Percentiles rank a stretch among this genome's conserved stretches.
These are phyloP conservation scores for Letharia columbiana DNA, from an alignment of 495 filamentous ascomycete genomes.

Conservation along the genomic window DNA sequence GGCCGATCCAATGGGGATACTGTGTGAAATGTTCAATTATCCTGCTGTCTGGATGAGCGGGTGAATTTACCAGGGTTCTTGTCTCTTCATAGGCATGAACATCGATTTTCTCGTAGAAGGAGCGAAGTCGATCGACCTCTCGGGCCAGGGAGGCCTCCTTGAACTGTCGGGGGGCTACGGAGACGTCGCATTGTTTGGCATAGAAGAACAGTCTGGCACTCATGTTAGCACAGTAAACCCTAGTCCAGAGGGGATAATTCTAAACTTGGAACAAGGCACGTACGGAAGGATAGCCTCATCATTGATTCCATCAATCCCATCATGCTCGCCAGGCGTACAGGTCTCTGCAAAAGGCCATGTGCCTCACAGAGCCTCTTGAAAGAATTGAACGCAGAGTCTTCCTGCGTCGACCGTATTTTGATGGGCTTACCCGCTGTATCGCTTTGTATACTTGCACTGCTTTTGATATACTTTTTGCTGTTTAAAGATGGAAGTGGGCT, in stretches of 20 bases:
- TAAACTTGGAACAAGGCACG: constrained; percentile 9
- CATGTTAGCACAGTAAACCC: neutral
- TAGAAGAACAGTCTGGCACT: constrained; percentile 30
- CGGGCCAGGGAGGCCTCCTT: constrained; percentile 80
- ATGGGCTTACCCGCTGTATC: constrained; percentile 1
- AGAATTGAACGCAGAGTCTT: constrained; percentile 14
- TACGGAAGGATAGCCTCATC: constrained; percentile 31
- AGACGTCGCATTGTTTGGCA: constrained; percentile 26
- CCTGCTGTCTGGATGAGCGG: constrained; percentile 46
- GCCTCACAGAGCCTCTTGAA: constrained; percentile 25
- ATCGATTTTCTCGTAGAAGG: constrained; percentile 67
- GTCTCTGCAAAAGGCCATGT: constrained; percentile 24
- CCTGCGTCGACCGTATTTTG: constrained; percentile 4
- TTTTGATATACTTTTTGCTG: neutral
- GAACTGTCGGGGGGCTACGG: constrained; percentile 64
- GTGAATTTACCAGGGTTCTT: constrained; percentile 53
- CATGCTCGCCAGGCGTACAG: constrained; percentile 22
- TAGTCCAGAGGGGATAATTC: neutral
- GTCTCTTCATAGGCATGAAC: constrained; percentile 71
- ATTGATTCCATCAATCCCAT: constrained; percentile 27
- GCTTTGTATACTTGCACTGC: neutral
- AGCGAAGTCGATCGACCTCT: constrained; percentile 60
- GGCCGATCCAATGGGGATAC: constrained; percentile 90
- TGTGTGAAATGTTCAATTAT: constrained; percentile 53
- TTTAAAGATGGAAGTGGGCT: neutral